phyloP scores from a whole-genome alignment of 2,329 filamentous ascomycete genomes.

The Fusarium penzigii region DNA sequence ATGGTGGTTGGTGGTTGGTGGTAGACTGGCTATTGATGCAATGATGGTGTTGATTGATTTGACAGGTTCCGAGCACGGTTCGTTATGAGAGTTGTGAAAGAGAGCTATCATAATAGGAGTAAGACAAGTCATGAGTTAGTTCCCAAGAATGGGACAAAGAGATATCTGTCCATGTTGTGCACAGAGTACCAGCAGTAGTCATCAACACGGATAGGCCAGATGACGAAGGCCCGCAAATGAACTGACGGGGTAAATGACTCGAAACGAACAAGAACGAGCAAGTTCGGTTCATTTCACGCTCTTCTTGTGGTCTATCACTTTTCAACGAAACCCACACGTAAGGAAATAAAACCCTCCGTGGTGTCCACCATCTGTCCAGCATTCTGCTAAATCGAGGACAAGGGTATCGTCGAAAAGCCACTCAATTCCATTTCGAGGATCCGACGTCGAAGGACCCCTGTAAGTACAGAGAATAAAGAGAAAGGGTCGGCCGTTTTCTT shows the following conservation, averaged over 20 bases:
- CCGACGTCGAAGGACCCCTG: conserved; percentile 10
- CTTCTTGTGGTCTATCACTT: too few relatives aligned
- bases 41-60: not conserved
- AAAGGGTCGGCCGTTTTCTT: not conserved
- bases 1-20: not conserved
- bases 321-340: too few relatives aligned
- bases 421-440: conserved; percentile 16
- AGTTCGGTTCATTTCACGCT: too few relatives aligned
- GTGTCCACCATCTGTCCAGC: not conserved
- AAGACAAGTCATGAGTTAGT: not conserved
- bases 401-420: not conserved
- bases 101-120: not conserved
- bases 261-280: too few relatives aligned
- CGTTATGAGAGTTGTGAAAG: not conserved
- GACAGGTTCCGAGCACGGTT: not conserved
- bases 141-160: not conserved
- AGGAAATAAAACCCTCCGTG: not conserved
- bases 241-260: too few relatives aligned
- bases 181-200: too few relatives aligned
- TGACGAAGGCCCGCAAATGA: too few relatives aligned
- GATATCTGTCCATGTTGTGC: not conserved
- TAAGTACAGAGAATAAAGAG: not conserved
- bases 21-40: not conserved
- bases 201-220: too few relatives aligned
- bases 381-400: not conserved